Evolutionary conservation across 139 green algal species (phyloP).

Genomic region (Chlamydomonas asymmetrica): DNA sequence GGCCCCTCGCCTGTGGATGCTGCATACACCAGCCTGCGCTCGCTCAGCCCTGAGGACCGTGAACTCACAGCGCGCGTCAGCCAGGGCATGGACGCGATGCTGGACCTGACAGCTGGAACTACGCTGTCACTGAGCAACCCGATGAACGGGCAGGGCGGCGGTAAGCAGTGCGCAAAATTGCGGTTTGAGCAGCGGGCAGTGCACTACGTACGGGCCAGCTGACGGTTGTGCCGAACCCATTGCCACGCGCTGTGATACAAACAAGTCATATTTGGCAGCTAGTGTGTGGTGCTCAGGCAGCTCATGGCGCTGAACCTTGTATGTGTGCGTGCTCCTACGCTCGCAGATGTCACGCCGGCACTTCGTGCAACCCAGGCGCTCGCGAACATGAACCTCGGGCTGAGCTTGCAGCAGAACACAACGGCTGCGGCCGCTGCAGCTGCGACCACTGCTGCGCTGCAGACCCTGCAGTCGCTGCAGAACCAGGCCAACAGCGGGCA

Average conservation of each 20-base stretch:
- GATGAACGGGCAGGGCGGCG: too few species aligned
- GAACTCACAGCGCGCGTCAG: slow-evolving; percentile 26
- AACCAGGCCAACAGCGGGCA: slow-evolving; percentile 1
- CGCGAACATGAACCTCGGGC: slow-evolving; percentile 26
- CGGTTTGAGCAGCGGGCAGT: too few species aligned
- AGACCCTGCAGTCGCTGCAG: slow-evolving; percentile 26
- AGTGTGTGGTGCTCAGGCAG: too few species aligned
- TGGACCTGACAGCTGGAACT: too few species aligned
- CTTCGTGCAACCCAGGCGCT: slow-evolving; percentile 34
- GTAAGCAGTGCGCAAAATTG: too few species aligned
- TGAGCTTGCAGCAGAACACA: slow-evolving; percentile 21
- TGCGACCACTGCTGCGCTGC: slow-evolving; percentile 35
- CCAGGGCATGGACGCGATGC: slow-evolving; percentile 17
- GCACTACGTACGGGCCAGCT: too few species aligned
- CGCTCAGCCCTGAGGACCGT: slow-evolving; percentile 41
- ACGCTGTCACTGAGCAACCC: too few species aligned
- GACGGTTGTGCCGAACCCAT: too few species aligned
- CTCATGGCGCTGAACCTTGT: too few species aligned
- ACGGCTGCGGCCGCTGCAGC: slow-evolving; percentile 24
- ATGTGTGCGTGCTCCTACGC: too few species aligned
- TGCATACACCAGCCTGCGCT: slow-evolving; percentile 37
- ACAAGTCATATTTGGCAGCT: too few species aligned
- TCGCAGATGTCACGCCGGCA: slow-evolving; percentile 21
- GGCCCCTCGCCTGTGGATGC: slow-evolving; percentile 9
- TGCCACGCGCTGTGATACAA: too few species aligned